A percentile compares a stretch with the other conserved stretches of the same genome.
These are phyloP conservation scores for Neophaeococcomyces mojaviensis DNA, from an alignment of 2,329 filamentous ascomycete genomes.

Conservation along the genomic window DNA sequence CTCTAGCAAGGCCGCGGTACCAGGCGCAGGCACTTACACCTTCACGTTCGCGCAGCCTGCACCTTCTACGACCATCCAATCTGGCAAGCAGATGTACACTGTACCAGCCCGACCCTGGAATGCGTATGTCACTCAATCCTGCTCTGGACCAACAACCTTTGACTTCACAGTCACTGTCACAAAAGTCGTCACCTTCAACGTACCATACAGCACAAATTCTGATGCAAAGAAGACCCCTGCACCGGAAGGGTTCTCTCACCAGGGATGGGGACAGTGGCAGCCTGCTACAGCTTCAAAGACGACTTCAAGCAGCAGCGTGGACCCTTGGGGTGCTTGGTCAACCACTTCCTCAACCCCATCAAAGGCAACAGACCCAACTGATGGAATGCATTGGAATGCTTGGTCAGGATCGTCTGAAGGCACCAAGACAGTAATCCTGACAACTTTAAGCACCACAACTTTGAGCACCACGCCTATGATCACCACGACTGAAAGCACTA, in stretches of 20 bases:
- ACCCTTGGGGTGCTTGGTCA: no score
- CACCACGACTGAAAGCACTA: no score
- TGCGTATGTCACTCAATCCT: slow-evolving; percentile 12
- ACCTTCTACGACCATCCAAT: slow-evolving; percentile 9
- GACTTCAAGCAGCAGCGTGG: no score
- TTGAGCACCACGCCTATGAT: no score
- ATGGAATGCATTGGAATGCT: no score
- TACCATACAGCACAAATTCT: slow-evolving; percentile 1
- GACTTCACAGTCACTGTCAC: slow-evolving; percentile 19
- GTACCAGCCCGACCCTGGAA: slow-evolving; percentile 17
- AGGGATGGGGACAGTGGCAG: slow-evolving; percentile 4
- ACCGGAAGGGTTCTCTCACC: slow-evolving; percentile 7
- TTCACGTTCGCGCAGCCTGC: slow-evolving; percentile 17
- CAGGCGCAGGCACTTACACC: slow-evolving; percentile 14
- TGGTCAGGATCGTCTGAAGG: no score
- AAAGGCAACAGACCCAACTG: no score
- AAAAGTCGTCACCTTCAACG: slow-evolving; percentile 10
- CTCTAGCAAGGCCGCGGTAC: slow-evolving; percentile 12
- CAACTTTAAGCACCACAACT: no score
- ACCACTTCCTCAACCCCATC: not conserved
- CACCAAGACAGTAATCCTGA: no score
- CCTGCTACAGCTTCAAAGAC: not conserved
- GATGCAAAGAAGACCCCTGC: slow-evolving; percentile 9
- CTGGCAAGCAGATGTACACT: slow-evolving; percentile 10
- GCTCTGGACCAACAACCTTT: slow-evolving; percentile 11